Conservation (phyloP, 2,329 filamentous ascomycete species). For the Penicillium polonicum region DNA sequence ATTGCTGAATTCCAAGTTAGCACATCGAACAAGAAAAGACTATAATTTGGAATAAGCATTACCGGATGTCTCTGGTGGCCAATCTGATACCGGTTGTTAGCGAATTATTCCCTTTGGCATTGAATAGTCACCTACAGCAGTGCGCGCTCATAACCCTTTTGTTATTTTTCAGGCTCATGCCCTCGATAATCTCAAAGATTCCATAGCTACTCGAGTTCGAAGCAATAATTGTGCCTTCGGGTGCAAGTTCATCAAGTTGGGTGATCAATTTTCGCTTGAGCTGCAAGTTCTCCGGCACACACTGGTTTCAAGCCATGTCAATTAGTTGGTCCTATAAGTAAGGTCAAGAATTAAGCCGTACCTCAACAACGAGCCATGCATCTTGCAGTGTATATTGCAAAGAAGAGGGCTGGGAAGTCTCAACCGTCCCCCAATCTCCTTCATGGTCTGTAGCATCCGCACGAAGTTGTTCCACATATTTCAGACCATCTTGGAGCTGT, state of each 20-base stretch:
- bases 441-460: conserved; percentile 4
- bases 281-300: conserved; percentile 45
- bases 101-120: neutral
- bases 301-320: conserved; percentile 30
- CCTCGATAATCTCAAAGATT: conserved; percentile 45
- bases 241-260: conserved; percentile 42
- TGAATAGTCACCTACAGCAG: conserved; percentile 37
- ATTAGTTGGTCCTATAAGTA: neutral
- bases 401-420: conserved; percentile 19
- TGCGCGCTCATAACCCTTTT: conserved; percentile 46
- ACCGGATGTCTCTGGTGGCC: conserved; percentile 42
- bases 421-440: conserved; percentile 26
- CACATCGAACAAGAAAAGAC: neutral
- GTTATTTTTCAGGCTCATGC: conserved; percentile 35
- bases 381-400: conserved; percentile 25
- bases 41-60: neutral
- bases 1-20: conserved; percentile 25
- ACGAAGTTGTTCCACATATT: conserved; percentile 32
- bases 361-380: conserved; percentile 41
- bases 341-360: conserved; percentile 3
- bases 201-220: conserved; percentile 52
- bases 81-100: conserved; percentile 26
- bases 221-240: conserved; percentile 42
- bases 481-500: conserved; percentile 29
- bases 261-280: conserved; percentile 44